Percentiles rank a stretch among this genome's conserved stretches.
Evolutionary conservation across 2,329 filamentous ascomycete genomes (phyloP).

Genomic region (Fusarium pseudoanthophilum): DNA sequence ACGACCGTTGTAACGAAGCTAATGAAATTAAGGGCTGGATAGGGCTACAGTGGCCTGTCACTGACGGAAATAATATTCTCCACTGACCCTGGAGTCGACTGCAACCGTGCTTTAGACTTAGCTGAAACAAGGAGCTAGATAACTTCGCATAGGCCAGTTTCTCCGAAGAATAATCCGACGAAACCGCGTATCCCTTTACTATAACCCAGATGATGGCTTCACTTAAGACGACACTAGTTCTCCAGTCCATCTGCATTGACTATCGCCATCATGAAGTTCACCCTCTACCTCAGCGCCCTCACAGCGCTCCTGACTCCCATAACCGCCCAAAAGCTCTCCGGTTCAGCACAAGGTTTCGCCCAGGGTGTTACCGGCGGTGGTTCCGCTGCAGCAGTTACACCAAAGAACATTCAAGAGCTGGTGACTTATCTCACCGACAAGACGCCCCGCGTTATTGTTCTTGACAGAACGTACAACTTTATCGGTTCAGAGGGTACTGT

Average conservation of each 20-base stretch:
- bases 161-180: background rate
- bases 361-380: constrained; percentile 30
- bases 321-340: constrained; percentile 1
- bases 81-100: background rate
- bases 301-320: background rate
- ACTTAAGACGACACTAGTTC: rapidly evolving
- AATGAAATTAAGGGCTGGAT: background rate
- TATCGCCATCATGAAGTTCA: background rate
- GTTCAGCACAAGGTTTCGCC: constrained; percentile 27
- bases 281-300: background rate
- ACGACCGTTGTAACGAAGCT: background rate
- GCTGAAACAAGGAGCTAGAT: background rate
- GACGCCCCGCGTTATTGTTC: constrained; percentile 50
- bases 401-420: constrained; percentile 26
- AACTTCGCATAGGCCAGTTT: background rate
- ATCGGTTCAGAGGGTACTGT: constrained; percentile 41
- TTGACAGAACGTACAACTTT: constrained; percentile 48
- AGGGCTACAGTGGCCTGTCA: background rate
- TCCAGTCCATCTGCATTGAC: rapidly evolving
- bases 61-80: background rate
- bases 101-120: background rate
- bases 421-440: constrained; percentile 31
- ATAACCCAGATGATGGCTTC: background rate
- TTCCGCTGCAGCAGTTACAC: constrained; percentile 18
- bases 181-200: background rate